Percentiles rank a stretch among this genome's conserved stretches.
Evolutionary conservation across 306 rosid species (phyloP).

Genomic region (Rosa chinensis): DNA sequence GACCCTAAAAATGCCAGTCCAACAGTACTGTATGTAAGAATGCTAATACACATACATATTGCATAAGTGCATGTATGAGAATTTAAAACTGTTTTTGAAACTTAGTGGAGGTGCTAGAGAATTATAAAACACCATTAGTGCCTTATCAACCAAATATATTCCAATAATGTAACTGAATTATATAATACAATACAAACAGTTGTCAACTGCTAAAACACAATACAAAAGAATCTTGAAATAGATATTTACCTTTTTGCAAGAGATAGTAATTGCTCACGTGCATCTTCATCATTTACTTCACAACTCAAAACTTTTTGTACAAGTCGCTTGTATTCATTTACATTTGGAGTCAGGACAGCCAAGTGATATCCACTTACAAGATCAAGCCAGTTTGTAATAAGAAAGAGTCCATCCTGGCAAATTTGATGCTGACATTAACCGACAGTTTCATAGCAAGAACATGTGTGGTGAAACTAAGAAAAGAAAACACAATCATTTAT

Average conservation of each 20-base stretch:
- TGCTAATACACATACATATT: background rate
- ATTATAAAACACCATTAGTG: background rate
- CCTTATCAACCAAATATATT: background rate
- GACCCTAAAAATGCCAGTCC: background rate
- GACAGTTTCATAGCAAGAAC: constrained; percentile 10
- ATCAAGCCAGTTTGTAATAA: constrained; percentile 67
- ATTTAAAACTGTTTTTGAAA: background rate
- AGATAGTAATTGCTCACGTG: constrained; percentile 57
- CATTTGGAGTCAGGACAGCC: constrained; percentile 84
- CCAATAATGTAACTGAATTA: background rate
- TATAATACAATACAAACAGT: background rate
- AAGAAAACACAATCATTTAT: background rate
- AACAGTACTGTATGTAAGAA: background rate
- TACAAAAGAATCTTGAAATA: constrained; percentile 7
- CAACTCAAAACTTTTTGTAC: constrained; percentile 61
- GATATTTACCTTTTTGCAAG: constrained; percentile 61
- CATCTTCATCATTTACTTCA: constrained; percentile 55
- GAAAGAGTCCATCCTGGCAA: constrained; percentile 87
- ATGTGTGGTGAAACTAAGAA: constrained; percentile 6
- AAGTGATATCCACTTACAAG: constrained; percentile 77
- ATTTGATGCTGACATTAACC: constrained; percentile 10
- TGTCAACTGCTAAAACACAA: background rate
- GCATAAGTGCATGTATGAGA: background rate
- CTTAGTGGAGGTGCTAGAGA: background rate
- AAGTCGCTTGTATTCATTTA: constrained; percentile 85